These are phyloP conservation scores for Lolium multiflorum DNA, from an alignment of 176 grass and related monocot species.

Conservation along the genomic window DNA sequence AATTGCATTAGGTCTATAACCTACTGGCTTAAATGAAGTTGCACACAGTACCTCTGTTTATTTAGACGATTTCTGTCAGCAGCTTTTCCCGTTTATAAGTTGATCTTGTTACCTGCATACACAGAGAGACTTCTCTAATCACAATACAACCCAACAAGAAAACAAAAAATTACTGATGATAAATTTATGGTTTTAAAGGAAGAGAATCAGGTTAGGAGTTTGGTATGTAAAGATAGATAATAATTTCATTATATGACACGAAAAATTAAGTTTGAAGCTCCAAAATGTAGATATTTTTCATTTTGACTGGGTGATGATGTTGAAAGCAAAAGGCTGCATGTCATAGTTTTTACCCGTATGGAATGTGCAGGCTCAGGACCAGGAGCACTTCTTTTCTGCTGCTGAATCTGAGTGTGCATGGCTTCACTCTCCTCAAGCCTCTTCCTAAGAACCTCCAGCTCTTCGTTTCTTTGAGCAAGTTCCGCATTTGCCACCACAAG, in stretches of 20 bases:
- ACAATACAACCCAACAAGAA: background rate
- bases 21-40: background rate
- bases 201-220: background rate
- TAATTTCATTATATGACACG: too few species aligned
- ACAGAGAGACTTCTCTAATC: background rate
- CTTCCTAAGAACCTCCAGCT: too few species aligned
- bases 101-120: slow-evolving; percentile 43
- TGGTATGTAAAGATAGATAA: too few species aligned
- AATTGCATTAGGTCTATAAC: background rate
- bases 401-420: slow-evolving; percentile 8
- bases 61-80: too few species aligned
- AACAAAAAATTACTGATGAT: background rate
- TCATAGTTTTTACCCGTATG: background rate
- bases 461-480: too few species aligned
- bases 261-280: too few species aligned
- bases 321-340: too few species aligned
- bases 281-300: too few species aligned
- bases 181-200: background rate
- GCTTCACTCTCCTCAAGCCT: background rate
- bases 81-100: background rate
- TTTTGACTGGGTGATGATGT: too few species aligned
- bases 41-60: too few species aligned
- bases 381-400: background rate
- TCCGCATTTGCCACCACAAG: too few species aligned
- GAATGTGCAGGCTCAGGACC: background rate